A percentile compares a stretch with the other conserved stretches of the same genome.
Conservation (phyloP, 2,329 filamentous ascomycete species). For the Xylaria sp. region DNA sequence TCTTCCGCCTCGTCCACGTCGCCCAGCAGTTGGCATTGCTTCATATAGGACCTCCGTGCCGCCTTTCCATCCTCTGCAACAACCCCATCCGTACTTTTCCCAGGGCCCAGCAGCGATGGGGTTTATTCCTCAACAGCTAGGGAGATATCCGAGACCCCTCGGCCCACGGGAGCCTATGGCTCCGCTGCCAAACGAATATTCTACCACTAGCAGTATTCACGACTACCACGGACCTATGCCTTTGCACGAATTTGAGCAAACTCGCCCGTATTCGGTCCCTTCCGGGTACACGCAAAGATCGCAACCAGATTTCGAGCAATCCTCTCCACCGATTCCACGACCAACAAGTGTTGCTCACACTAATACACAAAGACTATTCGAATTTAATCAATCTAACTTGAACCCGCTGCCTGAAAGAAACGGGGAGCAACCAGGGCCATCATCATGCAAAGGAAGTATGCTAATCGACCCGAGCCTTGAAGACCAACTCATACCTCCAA, state of each 20-base stretch:
- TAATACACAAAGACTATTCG: not conserved
- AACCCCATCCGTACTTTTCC: constrained; percentile 21
- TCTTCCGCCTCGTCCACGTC: constrained; percentile 12
- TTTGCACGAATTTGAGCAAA: constrained; percentile 3
- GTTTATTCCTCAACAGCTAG: constrained; percentile 19
- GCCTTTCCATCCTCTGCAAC: constrained; percentile 13
- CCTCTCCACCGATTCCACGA: constrained; percentile 8
- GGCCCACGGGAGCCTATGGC: constrained; percentile 21
- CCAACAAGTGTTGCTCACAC: constrained; percentile 25
- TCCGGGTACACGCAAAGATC: constrained; percentile 14
- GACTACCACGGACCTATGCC: not conserved
- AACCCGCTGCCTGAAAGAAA: too few relatives aligned
- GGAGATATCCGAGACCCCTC: constrained; percentile 7
- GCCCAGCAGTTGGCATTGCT: constrained; percentile 1
- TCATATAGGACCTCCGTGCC: not conserved
- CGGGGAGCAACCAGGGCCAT: not conserved
- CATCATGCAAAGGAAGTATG: not conserved
- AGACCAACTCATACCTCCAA: constrained; percentile 21
- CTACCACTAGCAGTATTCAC: not conserved
- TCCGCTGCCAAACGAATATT: constrained; percentile 24
- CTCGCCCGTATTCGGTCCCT: constrained; percentile 30
- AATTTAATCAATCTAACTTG: not conserved
- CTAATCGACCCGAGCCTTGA: not conserved
- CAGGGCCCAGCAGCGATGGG: constrained; percentile 27
- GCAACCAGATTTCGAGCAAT: not conserved